A percentile compares a stretch with the other conserved stretches of the same genome.
These are phyloP conservation scores for Podaxis rugospora DNA, from an alignment of 768 basidiomycete genomes.

Conservation along the genomic window DNA sequence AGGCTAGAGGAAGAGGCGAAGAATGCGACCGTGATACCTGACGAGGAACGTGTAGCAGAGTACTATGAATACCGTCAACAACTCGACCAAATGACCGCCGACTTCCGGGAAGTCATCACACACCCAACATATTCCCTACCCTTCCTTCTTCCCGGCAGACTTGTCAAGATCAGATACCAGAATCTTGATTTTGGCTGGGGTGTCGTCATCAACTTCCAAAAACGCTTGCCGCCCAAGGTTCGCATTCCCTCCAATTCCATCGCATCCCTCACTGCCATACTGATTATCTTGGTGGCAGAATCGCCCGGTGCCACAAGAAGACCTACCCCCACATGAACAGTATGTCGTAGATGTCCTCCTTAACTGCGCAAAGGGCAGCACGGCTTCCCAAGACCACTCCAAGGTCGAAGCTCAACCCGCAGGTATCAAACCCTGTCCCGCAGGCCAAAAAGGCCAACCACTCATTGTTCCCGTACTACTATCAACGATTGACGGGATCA, in stretches of 20 bases:
- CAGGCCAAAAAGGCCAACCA: constrained; percentile 71
- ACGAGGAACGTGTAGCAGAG: constrained; percentile 79
- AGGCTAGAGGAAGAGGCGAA: constrained; percentile 64
- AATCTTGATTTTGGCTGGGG: constrained; percentile 97
- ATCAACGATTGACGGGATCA: constrained; percentile 81
- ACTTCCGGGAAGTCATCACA: constrained; percentile 89
- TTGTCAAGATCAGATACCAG: constrained; percentile 88
- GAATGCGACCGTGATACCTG: constrained; percentile 65
- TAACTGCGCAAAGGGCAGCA: constrained; percentile 64
- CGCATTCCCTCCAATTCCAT: constrained; percentile 6
- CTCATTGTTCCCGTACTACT: constrained; percentile 87
- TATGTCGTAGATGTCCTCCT: constrained; percentile 93
- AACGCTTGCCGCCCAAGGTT: constrained; percentile 80
- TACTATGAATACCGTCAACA: constrained; percentile 95
- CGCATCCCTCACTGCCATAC: neutral
- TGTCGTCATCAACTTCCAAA: constrained; percentile 87
- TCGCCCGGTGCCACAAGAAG: constrained; percentile 63
- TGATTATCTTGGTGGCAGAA: constrained; percentile 35
- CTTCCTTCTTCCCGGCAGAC: constrained; percentile 86
- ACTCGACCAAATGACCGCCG: constrained; percentile 81
- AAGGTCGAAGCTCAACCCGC: constrained; percentile 53
- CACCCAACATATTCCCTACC: constrained; percentile 95
- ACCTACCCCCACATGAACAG: constrained; percentile 78
- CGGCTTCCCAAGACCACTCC: constrained; percentile 55
- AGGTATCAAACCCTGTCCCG: constrained; percentile 71